Percentiles rank a stretch among this genome's conserved stretches.
Evolutionary conservation across 2,329 filamentous ascomycete genomes (phyloP).

Genomic region (Diaporthe sp.): DNA sequence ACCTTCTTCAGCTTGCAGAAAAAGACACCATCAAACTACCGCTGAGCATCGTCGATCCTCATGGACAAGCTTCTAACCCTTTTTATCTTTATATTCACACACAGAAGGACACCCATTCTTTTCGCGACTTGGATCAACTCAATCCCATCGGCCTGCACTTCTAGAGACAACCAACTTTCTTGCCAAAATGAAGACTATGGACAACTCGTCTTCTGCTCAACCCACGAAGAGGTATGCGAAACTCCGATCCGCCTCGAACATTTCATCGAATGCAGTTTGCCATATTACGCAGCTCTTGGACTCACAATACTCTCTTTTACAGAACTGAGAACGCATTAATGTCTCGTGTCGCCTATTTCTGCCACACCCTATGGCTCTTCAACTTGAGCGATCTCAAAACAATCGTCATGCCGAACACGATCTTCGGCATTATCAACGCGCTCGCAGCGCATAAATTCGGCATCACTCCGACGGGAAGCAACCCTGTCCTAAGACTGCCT

Average conservation of each 20-base stretch:
- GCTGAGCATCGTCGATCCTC: neutral
- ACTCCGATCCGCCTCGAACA: neutral
- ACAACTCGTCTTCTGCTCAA: neutral
- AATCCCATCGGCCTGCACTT: neutral
- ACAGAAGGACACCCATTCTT: neutral
- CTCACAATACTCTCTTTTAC: neutral
- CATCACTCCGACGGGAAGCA: neutral
- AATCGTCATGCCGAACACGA: conserved; percentile 31
- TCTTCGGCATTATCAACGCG: conserved; percentile 26
- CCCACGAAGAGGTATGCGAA: neutral
- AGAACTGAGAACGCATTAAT: too few relatives aligned
- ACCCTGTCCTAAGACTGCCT: conserved; percentile 35
- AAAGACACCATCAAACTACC: neutral
- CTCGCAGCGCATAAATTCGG: neutral
- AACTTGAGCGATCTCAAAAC: conserved; percentile 38
- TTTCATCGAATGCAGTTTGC: neutral
- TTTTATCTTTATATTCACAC: neutral
- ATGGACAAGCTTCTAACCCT: neutral
- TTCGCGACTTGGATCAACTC: neutral
- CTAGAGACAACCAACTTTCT: too few relatives aligned
- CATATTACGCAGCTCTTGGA: neutral
- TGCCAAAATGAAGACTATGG: neutral
- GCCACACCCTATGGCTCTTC: conserved; percentile 33
- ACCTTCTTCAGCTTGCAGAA: neutral
- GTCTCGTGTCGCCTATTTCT: neutral